Conservation (phyloP, 768 basidiomycete genomes). For the Chlorophyllum brunneum region DNA sequence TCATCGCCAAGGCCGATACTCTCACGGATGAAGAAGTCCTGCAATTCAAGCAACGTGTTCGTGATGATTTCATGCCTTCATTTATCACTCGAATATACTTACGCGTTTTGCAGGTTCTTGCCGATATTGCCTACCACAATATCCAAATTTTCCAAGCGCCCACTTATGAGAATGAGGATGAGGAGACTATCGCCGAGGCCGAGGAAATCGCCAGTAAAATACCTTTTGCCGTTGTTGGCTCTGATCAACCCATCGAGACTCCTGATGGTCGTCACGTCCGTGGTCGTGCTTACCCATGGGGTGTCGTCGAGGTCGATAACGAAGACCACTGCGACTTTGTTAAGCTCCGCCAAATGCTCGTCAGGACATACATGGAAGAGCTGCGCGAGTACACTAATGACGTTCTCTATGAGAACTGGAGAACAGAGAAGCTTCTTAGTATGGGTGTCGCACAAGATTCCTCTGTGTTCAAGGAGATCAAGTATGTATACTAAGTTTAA, state of each 20-base stretch:
- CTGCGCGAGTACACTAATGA: slow-evolving; percentile 96
- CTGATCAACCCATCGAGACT: slow-evolving; percentile 75
- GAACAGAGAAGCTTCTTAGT: slow-evolving; percentile 90
- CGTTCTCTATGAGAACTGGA: slow-evolving; percentile 96
- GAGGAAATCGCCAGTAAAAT: slow-evolving; percentile 99
- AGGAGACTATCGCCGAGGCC: slow-evolving; percentile 95
- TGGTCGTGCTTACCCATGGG: slow-evolving; percentile 97
- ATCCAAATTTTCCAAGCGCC: slow-evolving; percentile 99
- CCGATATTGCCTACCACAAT: slow-evolving; percentile 91
- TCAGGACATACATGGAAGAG: slow-evolving; percentile 99
- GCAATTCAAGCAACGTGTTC: slow-evolving; percentile 89
- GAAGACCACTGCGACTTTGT: slow-evolving; percentile 99
- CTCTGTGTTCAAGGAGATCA: slow-evolving; percentile 98
- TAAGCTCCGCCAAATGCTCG: slow-evolving; percentile 98
- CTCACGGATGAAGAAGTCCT: slow-evolving; percentile 94
- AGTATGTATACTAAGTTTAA: slow-evolving; percentile 52
- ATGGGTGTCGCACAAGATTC: slow-evolving; percentile 99
- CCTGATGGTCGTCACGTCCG: slow-evolving; percentile 90
- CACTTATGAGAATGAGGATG: slow-evolving; percentile 96
- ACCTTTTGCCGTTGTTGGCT: slow-evolving; percentile 97
- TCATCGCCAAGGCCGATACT: slow-evolving; percentile 98
- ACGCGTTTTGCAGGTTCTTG: slow-evolving; percentile 59
- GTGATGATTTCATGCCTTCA: slow-evolving; percentile 17
- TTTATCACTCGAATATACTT: slow-evolving; percentile 8
- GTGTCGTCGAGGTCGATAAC: slow-evolving; percentile 98